Base-by-base conservation (phyloP, 495 filamentous ascomycete genomes). In the Penicillium mononematosum region DNA sequence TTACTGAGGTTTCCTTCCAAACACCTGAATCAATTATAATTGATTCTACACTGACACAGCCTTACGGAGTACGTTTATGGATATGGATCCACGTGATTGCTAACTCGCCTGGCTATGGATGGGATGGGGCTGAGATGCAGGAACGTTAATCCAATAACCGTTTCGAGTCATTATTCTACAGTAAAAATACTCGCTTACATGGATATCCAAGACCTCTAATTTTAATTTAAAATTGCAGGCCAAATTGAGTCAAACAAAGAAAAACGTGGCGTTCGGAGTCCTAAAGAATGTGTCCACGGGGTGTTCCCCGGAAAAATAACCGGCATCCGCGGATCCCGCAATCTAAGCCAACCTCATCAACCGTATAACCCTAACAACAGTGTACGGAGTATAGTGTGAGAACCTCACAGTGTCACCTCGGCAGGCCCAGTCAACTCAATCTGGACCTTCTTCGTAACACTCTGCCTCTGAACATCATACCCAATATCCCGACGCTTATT, bases 341-440 rank as follows among this genome's bases (percentile, higher is more conserved):
- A 12, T 34, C 11, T 34, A 34, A 34, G 11, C 11, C 9, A 31
- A 31, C 1, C 29, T 31, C 29, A 31, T 4, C 31, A 32, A 32
- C 31, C 10, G n/a, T n/a, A 12, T 11, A 3, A 1, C 10, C 31
- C 11, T 11, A 34, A 12, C 27, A 9, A 14, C n/a, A n/a, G n/a
- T n/a, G n/a, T 11, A 8, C 20, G 20, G 20, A 20, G 2, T 31
- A 11, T 11, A 32, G 0, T 32, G 31, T 32, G 10, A 10, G 31
- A 34, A 12, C 8, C 39, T 45, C 25, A 57, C 39, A 52, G 10
- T 25, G 16, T 51, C 43, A 72, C 58, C 38, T 63, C 59, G 0
- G 58, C 51, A 47, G 68, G 61, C n/a, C 58, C 62, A 24, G 54
- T 68, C 47, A 75, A 60, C 16, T 63, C 53, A 47, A 70, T 50